These are phyloP conservation scores for Thielaviopsis euricoi DNA, from an alignment of 2,329 filamentous ascomycete species.

Conservation along the genomic window DNA sequence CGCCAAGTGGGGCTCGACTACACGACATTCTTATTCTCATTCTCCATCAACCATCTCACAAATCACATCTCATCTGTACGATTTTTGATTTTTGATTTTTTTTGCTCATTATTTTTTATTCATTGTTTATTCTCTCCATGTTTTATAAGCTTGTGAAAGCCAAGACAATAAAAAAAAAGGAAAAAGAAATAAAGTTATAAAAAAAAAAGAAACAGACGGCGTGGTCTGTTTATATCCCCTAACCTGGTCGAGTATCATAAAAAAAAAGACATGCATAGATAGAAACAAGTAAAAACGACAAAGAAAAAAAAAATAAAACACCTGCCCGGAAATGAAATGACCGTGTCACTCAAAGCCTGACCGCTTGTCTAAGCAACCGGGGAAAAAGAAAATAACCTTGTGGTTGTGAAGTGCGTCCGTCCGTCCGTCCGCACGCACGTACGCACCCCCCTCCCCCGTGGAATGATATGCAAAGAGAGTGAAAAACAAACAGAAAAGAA, in stretches of 20 bases:
- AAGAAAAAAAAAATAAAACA: background rate
- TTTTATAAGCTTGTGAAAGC: no score
- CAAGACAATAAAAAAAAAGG: no score
- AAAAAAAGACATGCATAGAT: conserved; percentile 4
- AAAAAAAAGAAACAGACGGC: conserved; percentile 7
- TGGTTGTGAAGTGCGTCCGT: no score
- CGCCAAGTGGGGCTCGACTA: no score
- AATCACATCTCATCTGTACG: no score
- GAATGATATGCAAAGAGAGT: background rate
- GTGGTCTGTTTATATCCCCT: conserved; percentile 4
- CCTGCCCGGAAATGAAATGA: background rate
- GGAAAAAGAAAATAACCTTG: no score
- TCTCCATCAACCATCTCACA: no score
- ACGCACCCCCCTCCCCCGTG: background rate
- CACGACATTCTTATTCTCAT: no score
- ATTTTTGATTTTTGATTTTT: no score
- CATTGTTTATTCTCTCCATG: background rate
- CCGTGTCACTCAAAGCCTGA: no score
- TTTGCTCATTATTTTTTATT: conserved; percentile 2
- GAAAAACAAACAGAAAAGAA: background rate
- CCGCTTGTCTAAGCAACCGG: no score
- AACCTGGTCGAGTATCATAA: conserved; percentile 7
- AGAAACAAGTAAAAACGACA: conserved; percentile 3
- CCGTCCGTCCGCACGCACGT: no score
- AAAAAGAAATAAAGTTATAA: background rate